Evolutionary conservation across 2,329 filamentous ascomycete species (phyloP), one percentile per base, ranked within the genome.

Genomic region (Fusarium veterinarium): DNA sequence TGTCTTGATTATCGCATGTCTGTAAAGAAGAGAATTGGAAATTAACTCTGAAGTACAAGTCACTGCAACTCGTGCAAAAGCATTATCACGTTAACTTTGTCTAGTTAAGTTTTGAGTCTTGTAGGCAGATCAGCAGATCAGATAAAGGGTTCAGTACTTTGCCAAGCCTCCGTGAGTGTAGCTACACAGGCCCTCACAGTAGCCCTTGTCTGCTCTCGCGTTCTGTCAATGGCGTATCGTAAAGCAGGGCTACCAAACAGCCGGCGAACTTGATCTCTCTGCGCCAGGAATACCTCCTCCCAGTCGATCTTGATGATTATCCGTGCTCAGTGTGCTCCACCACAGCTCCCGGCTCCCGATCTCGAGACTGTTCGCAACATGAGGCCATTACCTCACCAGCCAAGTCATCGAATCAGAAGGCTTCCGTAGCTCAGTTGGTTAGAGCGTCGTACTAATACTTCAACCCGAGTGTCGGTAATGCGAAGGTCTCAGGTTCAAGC

Each of bases 361-460:
- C 11, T 14, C n/a, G 5, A 2, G 16, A 5, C 3, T 8, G 19
- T 8, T 25, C 0, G 12, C 23, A 16, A 25, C 1, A 52, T 52
- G 13, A 28, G 5, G 3, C 17, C 9, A 6, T 1, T 16, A 19
- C 1, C 19, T 52, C 13, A 2, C 5, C 8, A 5, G 7, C 35
- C 6, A 6, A 44, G 40, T 44, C 53, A 45, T 45, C 40, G 17
- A 45, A 57, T 45, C 30, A 35, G 53, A 45, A 13, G 38, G 52
- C 52, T 42, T 56, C 30, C 52, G 38, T 44, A 44, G 38, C 38
- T 31, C 37, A 52, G 31, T 52, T 52, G 48, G 48, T 52, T 52
- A 52, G 48, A 52, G 48, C 48, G 48, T 51, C 48, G 31, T 51
- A 51, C 48, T 52, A 37, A 52, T 52, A 52, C 48, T 52, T 52